Evolutionary conservation across 2,329 filamentous ascomycete species (phyloP).

Genomic region (Trematosphaeria pertusa): DNA sequence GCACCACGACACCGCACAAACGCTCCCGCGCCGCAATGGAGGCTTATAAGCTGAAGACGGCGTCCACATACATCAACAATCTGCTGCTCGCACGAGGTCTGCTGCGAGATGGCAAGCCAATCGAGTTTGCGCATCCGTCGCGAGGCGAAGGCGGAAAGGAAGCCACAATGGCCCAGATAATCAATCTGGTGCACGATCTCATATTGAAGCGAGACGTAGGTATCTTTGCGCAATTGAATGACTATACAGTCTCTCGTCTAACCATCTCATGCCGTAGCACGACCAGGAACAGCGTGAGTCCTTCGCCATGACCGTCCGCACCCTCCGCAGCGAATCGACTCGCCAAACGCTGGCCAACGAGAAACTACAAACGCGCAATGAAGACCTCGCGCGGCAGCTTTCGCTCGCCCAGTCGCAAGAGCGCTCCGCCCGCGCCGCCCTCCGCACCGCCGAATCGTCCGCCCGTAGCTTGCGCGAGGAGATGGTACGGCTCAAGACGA

Average conservation of each 20-base stretch:
- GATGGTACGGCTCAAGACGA: constrained; percentile 76
- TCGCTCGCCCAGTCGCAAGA: constrained; percentile 73
- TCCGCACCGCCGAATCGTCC: constrained; percentile 76
- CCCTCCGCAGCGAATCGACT: constrained; percentile 75
- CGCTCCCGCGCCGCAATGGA: constrained; percentile 41
- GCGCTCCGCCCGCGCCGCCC: constrained; percentile 70
- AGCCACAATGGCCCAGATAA: constrained; percentile 82
- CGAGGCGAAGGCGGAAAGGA: constrained; percentile 67
- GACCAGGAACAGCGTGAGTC: constrained; percentile 89
- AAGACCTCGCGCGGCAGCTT: constrained; percentile 64
- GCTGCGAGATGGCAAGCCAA: constrained; percentile 68
- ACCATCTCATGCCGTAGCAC: constrained; percentile 62
- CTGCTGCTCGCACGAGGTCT: constrained; percentile 69
- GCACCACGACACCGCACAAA: background rate
- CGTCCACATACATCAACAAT: constrained; percentile 70
- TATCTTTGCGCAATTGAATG: background rate
- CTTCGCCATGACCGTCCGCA: constrained; percentile 78
- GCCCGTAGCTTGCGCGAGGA: constrained; percentile 85
- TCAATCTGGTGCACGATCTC: constrained; percentile 92
- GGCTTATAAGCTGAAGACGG: constrained; percentile 63
- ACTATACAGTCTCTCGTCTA: constrained; percentile 9
- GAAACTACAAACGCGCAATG: constrained; percentile 61
- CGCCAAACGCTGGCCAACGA: constrained; percentile 75
- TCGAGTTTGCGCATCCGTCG: constrained; percentile 82
- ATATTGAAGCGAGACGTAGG: constrained; percentile 87